Evolutionary conservation across 2,329 filamentous ascomycete genomes (phyloP), one percentile per base, ranked within the genome.

Genomic region (Eurotiales sp.): DNA sequence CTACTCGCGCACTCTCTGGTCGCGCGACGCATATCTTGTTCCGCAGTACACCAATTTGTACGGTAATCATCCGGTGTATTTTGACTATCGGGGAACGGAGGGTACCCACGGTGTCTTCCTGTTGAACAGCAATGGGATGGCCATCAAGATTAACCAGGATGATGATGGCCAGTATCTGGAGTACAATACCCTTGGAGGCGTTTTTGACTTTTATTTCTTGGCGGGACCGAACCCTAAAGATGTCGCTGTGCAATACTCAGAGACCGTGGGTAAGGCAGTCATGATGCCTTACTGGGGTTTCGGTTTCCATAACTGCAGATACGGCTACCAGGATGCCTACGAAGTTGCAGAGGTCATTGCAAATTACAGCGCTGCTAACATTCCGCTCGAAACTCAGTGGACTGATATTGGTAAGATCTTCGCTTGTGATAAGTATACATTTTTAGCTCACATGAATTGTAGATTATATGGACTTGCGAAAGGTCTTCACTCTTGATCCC

Each of bases 181-280:
- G 68, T 93, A 91, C 71, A 89, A 91, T 65, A 82, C 82, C 1
- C 76, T 92, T 0, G 88, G 88, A 6, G 88, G 89, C 8, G 78
- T 91, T 17, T 64, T 93, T 2, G 89, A 92, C 65, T 80, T 86
- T 46, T 86, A 86, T 62, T 85, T 86, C 61, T 60, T 86, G 8
- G 75, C 80, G 8, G 84, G 83, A 0, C 79, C 81, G 0, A 75
- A 72, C 0, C 80, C 83, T 0, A 69, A 80, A 34, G 78, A 82
- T 10, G 81, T 84, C 0, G 73, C 80, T 10, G 71, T 72, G 58
- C 82, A 86, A 59, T 85, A 85, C 56, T 72, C 80, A 1, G 74
- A 80, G 52, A 67, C 85, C 27, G 75, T 77, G 8, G 81, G 80
- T 0, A 64, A 77, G 5, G 79, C 83, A 1, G 73, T 77, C 2